phyloP scores from a whole-genome alignment of 164 flowering plant species.

The Euptelea pleiosperma region DNA sequence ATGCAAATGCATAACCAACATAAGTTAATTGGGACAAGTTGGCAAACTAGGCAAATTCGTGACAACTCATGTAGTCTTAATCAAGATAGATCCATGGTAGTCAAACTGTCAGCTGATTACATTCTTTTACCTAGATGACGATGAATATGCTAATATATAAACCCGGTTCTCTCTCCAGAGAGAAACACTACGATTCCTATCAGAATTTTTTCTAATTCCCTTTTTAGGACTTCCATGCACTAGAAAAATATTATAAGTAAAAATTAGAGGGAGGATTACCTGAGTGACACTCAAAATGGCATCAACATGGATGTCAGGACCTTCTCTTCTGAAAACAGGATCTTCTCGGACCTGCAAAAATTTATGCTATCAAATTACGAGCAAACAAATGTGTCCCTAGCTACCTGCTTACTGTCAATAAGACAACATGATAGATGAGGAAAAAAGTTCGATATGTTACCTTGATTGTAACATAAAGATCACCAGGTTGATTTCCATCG shows the following conservation, averaged over 20 bases:
- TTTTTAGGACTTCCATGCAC: background rate
- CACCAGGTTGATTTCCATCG: conserved; percentile 91
- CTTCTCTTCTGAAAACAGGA: conserved; percentile 92
- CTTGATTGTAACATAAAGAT: conserved; percentile 78
- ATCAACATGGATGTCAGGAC: conserved; percentile 91
- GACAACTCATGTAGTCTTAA: too few species aligned
- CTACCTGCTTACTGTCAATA: background rate
- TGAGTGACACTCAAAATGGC: conserved; percentile 69
- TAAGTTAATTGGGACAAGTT: too few species aligned
- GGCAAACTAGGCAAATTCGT: too few species aligned
- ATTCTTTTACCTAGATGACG: too few species aligned
- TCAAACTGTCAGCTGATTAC: too few species aligned
- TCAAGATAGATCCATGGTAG: too few species aligned
- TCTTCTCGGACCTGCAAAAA: conserved; percentile 71
- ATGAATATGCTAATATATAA: too few species aligned
- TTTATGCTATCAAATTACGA: background rate
- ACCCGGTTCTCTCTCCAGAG: too few species aligned
- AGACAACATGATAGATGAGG: background rate
- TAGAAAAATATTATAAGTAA: background rate
- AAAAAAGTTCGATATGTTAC: conserved; percentile 29
- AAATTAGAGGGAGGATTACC: conserved; percentile 31
- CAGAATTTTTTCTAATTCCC: background rate
- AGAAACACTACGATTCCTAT: background rate
- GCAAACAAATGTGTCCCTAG: background rate
- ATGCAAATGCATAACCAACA: too few species aligned